Conservation (phyloP, 2,329 filamentous ascomycete genomes). For the Neofusicoccum laricinum region DNA sequence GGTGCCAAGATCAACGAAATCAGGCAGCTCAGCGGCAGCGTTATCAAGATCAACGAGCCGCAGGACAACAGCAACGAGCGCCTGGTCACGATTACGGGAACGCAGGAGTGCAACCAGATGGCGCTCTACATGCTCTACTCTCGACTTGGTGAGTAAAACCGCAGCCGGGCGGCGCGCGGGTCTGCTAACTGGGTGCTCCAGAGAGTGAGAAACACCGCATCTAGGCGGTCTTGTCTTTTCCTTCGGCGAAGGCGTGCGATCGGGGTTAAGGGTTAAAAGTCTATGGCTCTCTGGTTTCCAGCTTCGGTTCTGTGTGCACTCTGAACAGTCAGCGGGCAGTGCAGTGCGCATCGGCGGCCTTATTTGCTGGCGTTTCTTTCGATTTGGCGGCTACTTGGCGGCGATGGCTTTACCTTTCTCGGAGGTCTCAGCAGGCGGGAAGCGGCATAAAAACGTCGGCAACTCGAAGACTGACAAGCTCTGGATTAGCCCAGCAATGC, state of each 20-base stretch:
- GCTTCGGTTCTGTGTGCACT: conserved; percentile 13
- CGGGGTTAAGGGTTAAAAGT: conserved; percentile 16
- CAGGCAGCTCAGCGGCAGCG: conserved; percentile 90
- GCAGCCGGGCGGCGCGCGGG: not conserved
- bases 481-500: conserved; percentile 11
- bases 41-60: conserved; percentile 99
- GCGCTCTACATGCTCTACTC: conserved; percentile 99
- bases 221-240: conserved; percentile 14
- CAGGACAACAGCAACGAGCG: conserved; percentile 99
- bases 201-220: conserved; percentile 25
- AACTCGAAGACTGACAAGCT: conserved; percentile 1
- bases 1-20: conserved; percentile 99
- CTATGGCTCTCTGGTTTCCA: conserved; percentile 7
- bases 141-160: conserved; percentile 69
- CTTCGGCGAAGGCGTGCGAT: conserved; percentile 11
- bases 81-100: conserved; percentile 94
- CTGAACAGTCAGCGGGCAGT: not conserved
- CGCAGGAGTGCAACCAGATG: conserved; percentile 98
- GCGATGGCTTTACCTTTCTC: not conserved
- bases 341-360: conserved; percentile 9
- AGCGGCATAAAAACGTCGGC: not conserved
- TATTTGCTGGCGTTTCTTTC: conserved; percentile 8
- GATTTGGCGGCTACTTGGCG: conserved; percentile 1
- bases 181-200: conserved; percentile 11
- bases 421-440: not conserved